These are phyloP conservation scores for Cucurbita maxima DNA, from an alignment of 306 rosid species.

Conservation along the genomic window DNA sequence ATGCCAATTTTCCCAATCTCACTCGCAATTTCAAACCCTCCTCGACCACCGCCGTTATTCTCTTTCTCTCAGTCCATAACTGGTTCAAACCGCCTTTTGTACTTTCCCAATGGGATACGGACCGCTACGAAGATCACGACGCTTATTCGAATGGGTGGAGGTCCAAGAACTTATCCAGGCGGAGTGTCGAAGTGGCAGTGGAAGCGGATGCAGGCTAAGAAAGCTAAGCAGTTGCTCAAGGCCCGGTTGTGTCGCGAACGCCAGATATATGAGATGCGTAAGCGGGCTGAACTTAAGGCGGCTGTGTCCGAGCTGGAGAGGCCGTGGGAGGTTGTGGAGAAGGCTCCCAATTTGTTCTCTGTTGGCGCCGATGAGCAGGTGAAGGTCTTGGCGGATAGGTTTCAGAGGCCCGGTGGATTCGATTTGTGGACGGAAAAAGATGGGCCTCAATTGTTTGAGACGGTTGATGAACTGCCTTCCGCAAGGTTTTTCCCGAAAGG, in stretches of 20 bases:
- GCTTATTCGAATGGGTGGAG: constrained; percentile 92
- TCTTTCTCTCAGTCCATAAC: constrained; percentile 26
- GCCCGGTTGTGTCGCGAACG: constrained; percentile 75
- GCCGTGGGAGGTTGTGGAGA: constrained; percentile 85
- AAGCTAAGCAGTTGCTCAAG: constrained; percentile 72
- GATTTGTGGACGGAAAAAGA: constrained; percentile 74
- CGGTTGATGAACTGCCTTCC: constrained; percentile 70
- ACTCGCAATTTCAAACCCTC: constrained; percentile 2
- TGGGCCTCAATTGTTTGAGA: constrained; percentile 65
- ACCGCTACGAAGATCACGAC: constrained; percentile 15
- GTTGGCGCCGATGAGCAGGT: constrained; percentile 73
- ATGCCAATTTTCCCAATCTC: constrained; percentile 13
- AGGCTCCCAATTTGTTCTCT: constrained; percentile 55
- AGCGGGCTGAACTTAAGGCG: constrained; percentile 78
- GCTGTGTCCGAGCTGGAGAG: constrained; percentile 82
- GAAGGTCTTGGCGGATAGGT: constrained; percentile 85
- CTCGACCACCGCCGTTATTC: constrained; percentile 8
- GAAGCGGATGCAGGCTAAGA: constrained; percentile 90
- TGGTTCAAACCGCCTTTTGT: constrained; percentile 14
- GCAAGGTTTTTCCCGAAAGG: constrained; percentile 91
- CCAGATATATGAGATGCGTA: constrained; percentile 93
- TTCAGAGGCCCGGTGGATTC: constrained; percentile 82
- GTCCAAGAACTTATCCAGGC: constrained; percentile 82
- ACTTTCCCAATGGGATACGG: constrained; percentile 9
- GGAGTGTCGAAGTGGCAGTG: constrained; percentile 97